These are phyloP conservation scores for Westerdykella sp. DNA, from an alignment of 2,329 filamentous ascomycete species.

Conservation along the genomic window DNA sequence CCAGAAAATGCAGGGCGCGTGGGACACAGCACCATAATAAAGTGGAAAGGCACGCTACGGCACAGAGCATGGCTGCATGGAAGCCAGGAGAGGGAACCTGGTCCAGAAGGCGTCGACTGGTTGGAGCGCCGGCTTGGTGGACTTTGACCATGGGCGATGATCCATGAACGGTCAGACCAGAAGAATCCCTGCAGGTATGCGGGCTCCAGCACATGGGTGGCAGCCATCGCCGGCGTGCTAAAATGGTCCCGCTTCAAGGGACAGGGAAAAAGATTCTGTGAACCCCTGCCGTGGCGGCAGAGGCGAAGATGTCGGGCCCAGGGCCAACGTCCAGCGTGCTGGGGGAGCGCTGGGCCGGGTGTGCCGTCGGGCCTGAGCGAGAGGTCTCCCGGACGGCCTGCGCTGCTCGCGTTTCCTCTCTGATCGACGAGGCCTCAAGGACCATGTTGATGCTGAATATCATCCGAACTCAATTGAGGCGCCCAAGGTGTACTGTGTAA, in stretches of 20 bases:
- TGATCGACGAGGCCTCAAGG: too few species aligned
- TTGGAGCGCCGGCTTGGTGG: conserved; percentile 26
- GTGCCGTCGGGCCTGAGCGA: conserved; percentile 9
- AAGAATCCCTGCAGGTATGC: conserved; percentile 20
- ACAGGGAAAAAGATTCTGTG: not conserved
- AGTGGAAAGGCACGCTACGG: conserved; percentile 21
- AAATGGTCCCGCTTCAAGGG: conserved; percentile 12
- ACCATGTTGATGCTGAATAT: too few species aligned
- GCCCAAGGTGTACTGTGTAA: too few species aligned
- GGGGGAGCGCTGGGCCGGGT: conserved; percentile 14
- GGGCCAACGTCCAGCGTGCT: conserved; percentile 20
- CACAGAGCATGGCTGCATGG: conserved; percentile 17
- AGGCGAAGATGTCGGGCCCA: conserved; percentile 10
- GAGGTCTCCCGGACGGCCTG: not conserved
- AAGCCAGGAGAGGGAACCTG: conserved; percentile 16
- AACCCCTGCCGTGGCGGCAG: conserved; percentile 13
- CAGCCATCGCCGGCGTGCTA: conserved; percentile 14
- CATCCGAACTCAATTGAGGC: too few species aligned
- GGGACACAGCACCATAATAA: conserved; percentile 23
- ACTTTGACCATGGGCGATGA: conserved; percentile 19
- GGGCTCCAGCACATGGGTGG: conserved; percentile 13
- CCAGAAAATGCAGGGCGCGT: conserved; percentile 16
- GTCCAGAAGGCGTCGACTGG: conserved; percentile 22
- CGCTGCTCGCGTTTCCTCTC: not conserved
- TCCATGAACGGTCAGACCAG: conserved; percentile 19